phyloP scores from a whole-genome alignment of 2,329 filamentous ascomycete genomes.

The Neonectria faginata region DNA sequence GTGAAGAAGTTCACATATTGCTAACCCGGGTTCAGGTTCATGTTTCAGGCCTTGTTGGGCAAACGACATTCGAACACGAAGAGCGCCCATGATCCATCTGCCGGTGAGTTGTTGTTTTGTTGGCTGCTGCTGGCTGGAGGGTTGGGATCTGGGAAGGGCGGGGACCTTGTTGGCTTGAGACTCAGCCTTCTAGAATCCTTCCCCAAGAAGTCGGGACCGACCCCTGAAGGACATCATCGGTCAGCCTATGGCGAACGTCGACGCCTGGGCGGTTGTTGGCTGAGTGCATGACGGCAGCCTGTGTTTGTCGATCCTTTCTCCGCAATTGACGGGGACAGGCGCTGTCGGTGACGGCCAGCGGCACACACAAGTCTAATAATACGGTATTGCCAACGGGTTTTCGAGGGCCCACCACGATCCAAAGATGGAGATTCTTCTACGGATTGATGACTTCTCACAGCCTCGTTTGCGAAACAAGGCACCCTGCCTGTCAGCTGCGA shows the following conservation, averaged over 20 bases:
- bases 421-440: slow-evolving; percentile 26
- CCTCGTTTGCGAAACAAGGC: slow-evolving; percentile 20
- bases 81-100: slow-evolving; percentile 9
- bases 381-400: background rate
- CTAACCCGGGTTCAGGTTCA: slow-evolving; percentile 9
- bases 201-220: slow-evolving; percentile 29
- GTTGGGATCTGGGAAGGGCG: background rate
- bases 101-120: slow-evolving; percentile 5
- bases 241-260: slow-evolving; percentile 32
- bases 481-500: slow-evolving; percentile 2
- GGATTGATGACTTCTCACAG: slow-evolving; percentile 1
- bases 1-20: slow-evolving; percentile 1
- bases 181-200: slow-evolving; percentile 47
- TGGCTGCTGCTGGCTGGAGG: slow-evolving; percentile 1
- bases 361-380: slow-evolving; percentile 9
- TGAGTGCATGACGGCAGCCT: slow-evolving; percentile 26
- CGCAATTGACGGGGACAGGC: slow-evolving; percentile 29
- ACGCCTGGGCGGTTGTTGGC: slow-evolving; percentile 19
- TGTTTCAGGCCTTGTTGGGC: slow-evolving; percentile 20
- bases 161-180: slow-evolving; percentile 25
- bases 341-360: slow-evolving; percentile 11
- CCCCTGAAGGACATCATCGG: slow-evolving; percentile 35
- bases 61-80: slow-evolving; percentile 4
- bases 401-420: slow-evolving; percentile 24
- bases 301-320: slow-evolving; percentile 35